Evolutionary conservation across 2,329 filamentous ascomycete species (phyloP).

Genomic region (Sporothrix brasiliensis): DNA sequence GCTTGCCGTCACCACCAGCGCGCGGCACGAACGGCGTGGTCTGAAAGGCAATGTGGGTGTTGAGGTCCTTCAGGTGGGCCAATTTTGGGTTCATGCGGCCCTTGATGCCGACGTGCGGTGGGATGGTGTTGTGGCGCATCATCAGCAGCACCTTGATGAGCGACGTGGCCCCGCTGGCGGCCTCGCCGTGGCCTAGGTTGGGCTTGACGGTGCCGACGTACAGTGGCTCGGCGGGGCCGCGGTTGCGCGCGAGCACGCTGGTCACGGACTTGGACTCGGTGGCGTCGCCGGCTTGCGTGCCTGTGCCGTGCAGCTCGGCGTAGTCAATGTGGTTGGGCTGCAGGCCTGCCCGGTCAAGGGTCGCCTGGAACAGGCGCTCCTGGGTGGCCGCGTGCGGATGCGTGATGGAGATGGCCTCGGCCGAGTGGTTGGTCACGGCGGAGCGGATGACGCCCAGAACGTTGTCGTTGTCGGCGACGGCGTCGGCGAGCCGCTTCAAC

Average conservation of each 20-base stretch:
- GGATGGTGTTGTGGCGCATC: conserved; percentile 64
- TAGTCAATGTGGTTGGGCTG: conserved; percentile 78
- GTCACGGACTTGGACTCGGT: conserved; percentile 81
- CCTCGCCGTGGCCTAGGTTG: conserved; percentile 66
- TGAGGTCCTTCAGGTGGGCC: conserved; percentile 56
- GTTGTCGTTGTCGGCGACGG: conserved; percentile 74
- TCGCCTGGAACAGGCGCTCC: conserved; percentile 64
- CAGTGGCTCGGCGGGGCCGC: conserved; percentile 55
- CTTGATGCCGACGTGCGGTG: conserved; percentile 70
- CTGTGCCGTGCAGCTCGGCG: conserved; percentile 88
- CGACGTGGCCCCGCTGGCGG: conserved; percentile 62
- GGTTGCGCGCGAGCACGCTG: conserved; percentile 54
- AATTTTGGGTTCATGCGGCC: conserved; percentile 61
- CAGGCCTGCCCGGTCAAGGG: conserved; percentile 70
- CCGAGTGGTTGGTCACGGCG: conserved; percentile 78
- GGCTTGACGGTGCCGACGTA: conserved; percentile 66
- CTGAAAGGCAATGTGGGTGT: conserved; percentile 61
- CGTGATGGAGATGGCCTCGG: conserved; percentile 79
- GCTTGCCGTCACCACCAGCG: conserved; percentile 47
- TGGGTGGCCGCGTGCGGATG: conserved; percentile 80
- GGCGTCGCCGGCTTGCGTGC: conserved; percentile 81
- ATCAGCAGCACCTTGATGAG: conserved; percentile 67
- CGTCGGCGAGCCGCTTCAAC: conserved; percentile 77
- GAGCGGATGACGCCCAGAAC: conserved; percentile 74
- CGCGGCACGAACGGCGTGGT: conserved; percentile 53